Evolutionary conservation across 73 alveolate species (phyloP).

Genomic region (Tetrahymena thermophila): DNA sequence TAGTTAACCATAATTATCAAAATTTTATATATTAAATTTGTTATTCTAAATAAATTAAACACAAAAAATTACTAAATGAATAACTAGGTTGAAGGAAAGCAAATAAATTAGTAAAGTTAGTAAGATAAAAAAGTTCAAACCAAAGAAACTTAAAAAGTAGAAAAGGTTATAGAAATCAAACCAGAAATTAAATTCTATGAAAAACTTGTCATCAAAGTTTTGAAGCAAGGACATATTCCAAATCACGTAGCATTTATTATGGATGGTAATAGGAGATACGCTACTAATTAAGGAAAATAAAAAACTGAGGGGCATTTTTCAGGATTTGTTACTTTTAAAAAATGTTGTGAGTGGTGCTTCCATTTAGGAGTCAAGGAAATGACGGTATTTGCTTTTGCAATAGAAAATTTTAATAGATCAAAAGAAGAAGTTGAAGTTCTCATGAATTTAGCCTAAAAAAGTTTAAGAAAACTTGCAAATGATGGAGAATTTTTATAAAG

Average conservation of each 20-base stretch:
- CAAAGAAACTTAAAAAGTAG: neutral
- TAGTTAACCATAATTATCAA: neutral
- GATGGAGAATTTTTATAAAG: neutral
- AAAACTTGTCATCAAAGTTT: neutral
- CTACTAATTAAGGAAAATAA: constrained; percentile 3
- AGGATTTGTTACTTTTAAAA: constrained; percentile 13
- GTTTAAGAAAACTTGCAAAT: neutral
- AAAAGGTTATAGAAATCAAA: neutral
- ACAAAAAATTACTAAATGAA: neutral
- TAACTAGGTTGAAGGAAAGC: neutral
- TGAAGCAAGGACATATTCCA: constrained; percentile 20
- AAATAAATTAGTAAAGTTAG: neutral
- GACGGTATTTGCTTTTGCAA: constrained; percentile 35
- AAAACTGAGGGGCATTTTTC: constrained; percentile 24
- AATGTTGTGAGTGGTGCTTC: constrained; percentile 31
- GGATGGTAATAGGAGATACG: constrained; percentile 42
- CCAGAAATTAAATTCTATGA: neutral
- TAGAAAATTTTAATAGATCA: constrained; percentile 26
- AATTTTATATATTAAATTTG: neutral
- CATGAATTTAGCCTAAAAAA: constrained; percentile 1
- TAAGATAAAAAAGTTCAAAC: neutral
- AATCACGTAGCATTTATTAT: constrained; percentile 37
- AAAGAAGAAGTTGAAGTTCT: constrained; percentile 30
- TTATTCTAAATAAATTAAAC: neutral
- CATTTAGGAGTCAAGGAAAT: constrained; percentile 28